These are phyloP conservation scores for Wickerhamiella hasegawae DNA, from an alignment of 805 yeast genomes.

Conservation along the genomic window DNA sequence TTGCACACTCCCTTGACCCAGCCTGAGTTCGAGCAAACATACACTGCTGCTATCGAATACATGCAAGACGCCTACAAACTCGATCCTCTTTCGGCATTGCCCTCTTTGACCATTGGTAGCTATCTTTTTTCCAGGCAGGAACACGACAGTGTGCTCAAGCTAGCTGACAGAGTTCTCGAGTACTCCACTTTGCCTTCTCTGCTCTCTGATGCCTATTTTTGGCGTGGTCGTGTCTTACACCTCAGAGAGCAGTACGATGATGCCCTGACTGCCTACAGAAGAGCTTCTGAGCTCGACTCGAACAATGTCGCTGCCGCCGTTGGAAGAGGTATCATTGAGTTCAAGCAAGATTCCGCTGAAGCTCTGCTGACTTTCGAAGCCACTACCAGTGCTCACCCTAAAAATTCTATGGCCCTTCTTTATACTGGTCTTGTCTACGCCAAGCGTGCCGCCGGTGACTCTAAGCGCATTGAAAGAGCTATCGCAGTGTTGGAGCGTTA, in stretches of 20 bases:
- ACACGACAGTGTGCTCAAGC: constrained; percentile 37
- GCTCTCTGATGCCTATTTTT: constrained; percentile 51
- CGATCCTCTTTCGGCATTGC: constrained; percentile 35
- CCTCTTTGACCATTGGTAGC: constrained; percentile 51
- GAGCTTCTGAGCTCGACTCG: constrained; percentile 45
- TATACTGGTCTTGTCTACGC: constrained; percentile 65
- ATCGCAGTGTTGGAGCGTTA: constrained; percentile 54
- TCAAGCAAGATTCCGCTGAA: constrained; percentile 64
- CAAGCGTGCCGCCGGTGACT: constrained; percentile 24
- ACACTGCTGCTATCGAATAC: constrained; percentile 39
- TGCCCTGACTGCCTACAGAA: constrained; percentile 59
- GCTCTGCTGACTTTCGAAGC: constrained; percentile 76
- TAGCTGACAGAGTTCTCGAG: constrained; percentile 36
- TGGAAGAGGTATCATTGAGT: constrained; percentile 77
- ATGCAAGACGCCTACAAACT: constrained; percentile 26
- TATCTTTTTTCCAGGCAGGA: constrained; percentile 58
- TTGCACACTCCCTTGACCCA: constrained; percentile 31
- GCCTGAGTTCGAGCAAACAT: constrained; percentile 43
- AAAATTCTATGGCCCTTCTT: constrained; percentile 49
- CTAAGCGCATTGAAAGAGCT: constrained; percentile 29
- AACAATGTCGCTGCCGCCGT: constrained; percentile 52
- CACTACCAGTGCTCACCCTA: constrained; percentile 46
- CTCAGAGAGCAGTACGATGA: constrained; percentile 41
- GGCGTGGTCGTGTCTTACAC: constrained; percentile 74
- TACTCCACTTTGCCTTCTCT: constrained; percentile 26